phyloP scores from a whole-genome alignment of 2,329 filamentous ascomycete species.

The Chalaropsis ovoidea region DNA sequence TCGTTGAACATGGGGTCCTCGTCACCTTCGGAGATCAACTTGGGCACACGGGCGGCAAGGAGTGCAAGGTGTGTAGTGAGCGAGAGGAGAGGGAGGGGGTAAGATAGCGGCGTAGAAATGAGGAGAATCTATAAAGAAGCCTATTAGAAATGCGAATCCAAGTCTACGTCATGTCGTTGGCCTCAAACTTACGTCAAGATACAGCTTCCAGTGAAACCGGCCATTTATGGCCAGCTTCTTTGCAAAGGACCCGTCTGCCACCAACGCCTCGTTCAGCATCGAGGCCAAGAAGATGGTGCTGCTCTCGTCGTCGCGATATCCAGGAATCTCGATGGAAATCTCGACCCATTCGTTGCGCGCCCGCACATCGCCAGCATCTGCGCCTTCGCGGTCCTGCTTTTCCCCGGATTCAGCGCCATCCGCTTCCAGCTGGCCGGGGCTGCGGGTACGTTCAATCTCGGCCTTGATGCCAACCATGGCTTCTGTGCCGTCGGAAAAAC shows the following conservation, averaged over 20 bases:
- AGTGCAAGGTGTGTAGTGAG: conserved; percentile 90
- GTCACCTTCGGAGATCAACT: conserved; percentile 76
- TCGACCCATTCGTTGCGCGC: conserved; percentile 69
- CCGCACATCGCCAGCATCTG: conserved; percentile 30
- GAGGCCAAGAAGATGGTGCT: conserved; percentile 76
- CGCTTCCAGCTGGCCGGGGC: conserved; percentile 28
- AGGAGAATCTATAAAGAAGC: conserved; percentile 62
- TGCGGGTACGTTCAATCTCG: conserved; percentile 67
- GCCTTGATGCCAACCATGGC: conserved; percentile 93
- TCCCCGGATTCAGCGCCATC: conserved; percentile 30
- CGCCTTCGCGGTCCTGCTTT: conserved; percentile 34
- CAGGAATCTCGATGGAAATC: conserved; percentile 83
- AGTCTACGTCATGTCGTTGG: background rate
- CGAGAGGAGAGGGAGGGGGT: conserved; percentile 84
- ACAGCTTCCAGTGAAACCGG: conserved; percentile 92
- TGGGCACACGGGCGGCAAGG: conserved; percentile 72
- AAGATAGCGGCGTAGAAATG: conserved; percentile 84
- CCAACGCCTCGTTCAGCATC: conserved; percentile 79
- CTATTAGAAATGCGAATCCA: conserved; percentile 23
- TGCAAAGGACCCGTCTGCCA: conserved; percentile 59
- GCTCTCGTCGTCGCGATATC: conserved; percentile 81
- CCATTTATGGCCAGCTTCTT: conserved; percentile 75
- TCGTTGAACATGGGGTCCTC: conserved; percentile 97
- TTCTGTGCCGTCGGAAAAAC: conserved; percentile 90
- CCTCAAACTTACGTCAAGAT: conserved; percentile 69